phyloP scores from a whole-genome alignment of 164 flowering plant species.

The Piper longum region DNA sequence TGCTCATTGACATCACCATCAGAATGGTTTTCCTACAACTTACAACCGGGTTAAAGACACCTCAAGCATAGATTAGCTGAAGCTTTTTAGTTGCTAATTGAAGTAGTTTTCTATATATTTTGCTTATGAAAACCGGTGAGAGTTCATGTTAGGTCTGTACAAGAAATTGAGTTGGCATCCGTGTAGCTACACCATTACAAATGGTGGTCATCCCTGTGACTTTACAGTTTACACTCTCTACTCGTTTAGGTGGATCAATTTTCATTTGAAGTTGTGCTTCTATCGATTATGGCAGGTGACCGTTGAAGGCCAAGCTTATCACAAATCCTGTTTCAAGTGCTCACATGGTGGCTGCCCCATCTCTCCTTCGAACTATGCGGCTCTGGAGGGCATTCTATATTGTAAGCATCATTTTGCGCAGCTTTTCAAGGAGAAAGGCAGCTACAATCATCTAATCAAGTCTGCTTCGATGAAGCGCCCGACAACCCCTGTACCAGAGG shows the following conservation, averaged over 20 bases:
- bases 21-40: too few relatives aligned
- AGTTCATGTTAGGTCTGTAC: too few relatives aligned
- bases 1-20: too few relatives aligned
- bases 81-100: too few relatives aligned
- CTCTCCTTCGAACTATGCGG: slow-evolving; percentile 90
- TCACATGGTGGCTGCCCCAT: slow-evolving; percentile 88
- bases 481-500: slow-evolving; percentile 38
- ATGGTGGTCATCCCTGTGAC: neutral
- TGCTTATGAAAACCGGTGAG: too few relatives aligned
- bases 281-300: slow-evolving; percentile 47
- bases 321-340: slow-evolving; percentile 95
- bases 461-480: slow-evolving; percentile 69
- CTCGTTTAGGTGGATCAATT: neutral
- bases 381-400: slow-evolving; percentile 80
- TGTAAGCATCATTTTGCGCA: slow-evolving; percentile 98
- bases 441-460: slow-evolving; percentile 86
- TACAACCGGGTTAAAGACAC: too few relatives aligned
- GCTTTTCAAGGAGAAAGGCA: slow-evolving; percentile 96
- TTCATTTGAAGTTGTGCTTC: neutral
- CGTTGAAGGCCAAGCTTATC: slow-evolving; percentile 76
- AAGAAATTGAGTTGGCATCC: neutral
- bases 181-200: neutral
- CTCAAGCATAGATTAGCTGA: too few relatives aligned
- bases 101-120: too few relatives aligned
- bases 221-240: neutral